A percentile compares a stretch with the other conserved stretches of the same genome.
phyloP scores from a whole-genome alignment of 2,329 filamentous ascomycete species.

The Aspergillus sp. region DNA sequence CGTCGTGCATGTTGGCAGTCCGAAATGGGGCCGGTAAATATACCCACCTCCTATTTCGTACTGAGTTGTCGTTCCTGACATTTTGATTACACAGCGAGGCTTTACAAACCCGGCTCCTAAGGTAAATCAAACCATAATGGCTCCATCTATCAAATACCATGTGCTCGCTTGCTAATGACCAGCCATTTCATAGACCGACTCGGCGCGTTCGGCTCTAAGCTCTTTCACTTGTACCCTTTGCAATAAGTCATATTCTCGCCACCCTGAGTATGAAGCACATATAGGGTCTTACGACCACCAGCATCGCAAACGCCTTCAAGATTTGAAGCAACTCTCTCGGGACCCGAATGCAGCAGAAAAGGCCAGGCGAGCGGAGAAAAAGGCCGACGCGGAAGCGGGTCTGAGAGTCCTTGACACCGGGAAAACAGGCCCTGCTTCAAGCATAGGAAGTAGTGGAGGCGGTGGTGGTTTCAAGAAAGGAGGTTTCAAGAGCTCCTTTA shows the following conservation, averaged over 20 bases:
- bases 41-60: neutral
- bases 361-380: conserved; percentile 43
- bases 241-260: conserved; percentile 89
- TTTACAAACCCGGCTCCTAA: conserved; percentile 50
- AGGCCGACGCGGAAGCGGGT: conserved; percentile 44
- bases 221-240: conserved; percentile 85
- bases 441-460: conserved; percentile 21
- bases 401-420: conserved; percentile 38
- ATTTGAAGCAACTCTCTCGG: conserved; percentile 47
- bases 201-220: conserved; percentile 72
- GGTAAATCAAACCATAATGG: conserved; percentile 26
- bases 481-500: conserved; percentile 77
- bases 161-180: neutral
- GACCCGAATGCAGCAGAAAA: conserved; percentile 46
- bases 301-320: conserved; percentile 70
- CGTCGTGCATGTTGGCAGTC: neutral
- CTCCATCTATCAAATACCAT: neutral
- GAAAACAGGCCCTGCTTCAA: conserved; percentile 18
- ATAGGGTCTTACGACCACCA: conserved; percentile 93
- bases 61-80: neutral
- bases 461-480: conserved; percentile 69
- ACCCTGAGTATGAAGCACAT: conserved; percentile 95
- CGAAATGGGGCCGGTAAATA: conserved; percentile 37
- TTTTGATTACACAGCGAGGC: conserved; percentile 39
- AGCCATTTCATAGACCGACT: conserved; percentile 50